Base-by-base conservation (phyloP, 192 early-diverging fungal genomes). In the Funneliformis geosporum region DNA sequence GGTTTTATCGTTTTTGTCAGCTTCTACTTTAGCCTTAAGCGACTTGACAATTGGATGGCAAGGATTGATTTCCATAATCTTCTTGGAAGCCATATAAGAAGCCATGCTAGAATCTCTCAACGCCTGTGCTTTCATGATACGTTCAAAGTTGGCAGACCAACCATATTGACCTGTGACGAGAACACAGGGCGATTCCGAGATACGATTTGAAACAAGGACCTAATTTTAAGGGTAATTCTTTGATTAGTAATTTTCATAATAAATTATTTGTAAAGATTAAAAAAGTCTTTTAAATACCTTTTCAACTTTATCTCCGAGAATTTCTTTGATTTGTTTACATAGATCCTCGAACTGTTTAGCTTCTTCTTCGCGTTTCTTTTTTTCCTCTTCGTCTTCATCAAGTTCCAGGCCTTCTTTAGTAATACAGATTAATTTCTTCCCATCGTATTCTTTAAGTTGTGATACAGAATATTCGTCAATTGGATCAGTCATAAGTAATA, bases 71-170 rank as follows among this genome's bases (percentile, higher is more conserved):
- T 98, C 98, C 81, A 99, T 90, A 67, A 96, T 98, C 92, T 98
- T 98, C 94, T 99, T 99, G 84, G 94, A 96, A 47, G 95, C 96
- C 98, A 99, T 99, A 95, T 99, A 99, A n/a, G 93, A 89, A 73
- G 96, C 95, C 98, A 99, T 99, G 82, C 93, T 95, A 60, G 93
- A 94, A 89, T 99, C 97, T 87, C 97, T 95, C 86, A 99, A 93
- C 60, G 98, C 97, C 89, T 99, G 98, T 72, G 98, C 96, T 91
- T 97, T 98, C 98, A 99, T 99, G 94, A 99, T 98, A 91, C 98
- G 96, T 90, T 99, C 98, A 97, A 99, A 99, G 94, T 99, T 99
- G 83, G 97, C 97, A 60, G 97, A 97, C 97, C 97, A 99, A 78
- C 97, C 98, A 83, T 94, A 98, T 87, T 99, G 96, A 80, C 96